Conservation (phyloP, 139 green algal genomes). For the Chlamydomonas incerta region DNA sequence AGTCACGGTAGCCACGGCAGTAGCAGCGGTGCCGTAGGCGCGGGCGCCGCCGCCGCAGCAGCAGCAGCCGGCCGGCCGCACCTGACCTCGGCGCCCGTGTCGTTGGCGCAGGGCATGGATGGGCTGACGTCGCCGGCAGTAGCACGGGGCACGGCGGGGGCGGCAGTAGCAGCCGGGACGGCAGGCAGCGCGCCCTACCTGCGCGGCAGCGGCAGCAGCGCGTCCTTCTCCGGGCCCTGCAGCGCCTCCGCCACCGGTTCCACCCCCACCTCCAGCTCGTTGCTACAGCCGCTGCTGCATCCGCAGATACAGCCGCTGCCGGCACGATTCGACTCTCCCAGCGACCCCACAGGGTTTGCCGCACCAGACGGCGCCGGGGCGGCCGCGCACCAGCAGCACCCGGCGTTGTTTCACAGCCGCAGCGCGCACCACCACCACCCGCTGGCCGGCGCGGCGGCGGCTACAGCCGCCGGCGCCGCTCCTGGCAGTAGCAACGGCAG, state of each 20-base stretch:
- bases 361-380: too few relatives aligned
- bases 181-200: neutral
- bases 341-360: too few relatives aligned
- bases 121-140: neutral
- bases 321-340: too few relatives aligned
- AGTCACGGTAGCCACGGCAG: neutral
- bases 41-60: neutral
- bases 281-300: too few relatives aligned
- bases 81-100: neutral
- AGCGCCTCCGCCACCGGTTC: too few relatives aligned
- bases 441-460: too few relatives aligned
- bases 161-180: neutral
- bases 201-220: neutral
- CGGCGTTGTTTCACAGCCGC: too few relatives aligned
- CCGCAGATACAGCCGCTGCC: too few relatives aligned
- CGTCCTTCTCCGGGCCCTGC: too few relatives aligned
- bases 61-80: neutral
- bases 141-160: too few relatives aligned
- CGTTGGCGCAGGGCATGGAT: neutral
- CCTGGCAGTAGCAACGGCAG: neutral
- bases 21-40: neutral
- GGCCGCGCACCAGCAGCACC: neutral
- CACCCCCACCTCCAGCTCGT: too few relatives aligned
- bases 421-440: too few relatives aligned
- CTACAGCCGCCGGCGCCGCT: neutral